Evolutionary conservation across 139 green algal genomes (phyloP).

Genomic region (Closterium sp.): DNA sequence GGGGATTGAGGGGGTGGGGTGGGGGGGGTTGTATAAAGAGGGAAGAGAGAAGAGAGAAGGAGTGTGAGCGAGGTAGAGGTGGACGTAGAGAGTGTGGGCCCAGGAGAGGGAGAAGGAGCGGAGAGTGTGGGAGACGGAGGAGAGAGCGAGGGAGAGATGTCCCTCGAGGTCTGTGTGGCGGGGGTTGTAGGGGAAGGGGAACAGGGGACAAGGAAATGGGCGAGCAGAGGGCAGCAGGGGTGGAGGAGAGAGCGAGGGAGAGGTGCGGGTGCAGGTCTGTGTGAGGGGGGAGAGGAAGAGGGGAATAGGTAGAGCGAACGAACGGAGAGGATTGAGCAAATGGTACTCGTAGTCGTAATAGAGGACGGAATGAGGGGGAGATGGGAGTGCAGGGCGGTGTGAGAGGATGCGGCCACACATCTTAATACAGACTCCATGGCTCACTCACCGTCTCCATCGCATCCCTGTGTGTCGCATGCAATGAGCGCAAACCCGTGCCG

Average conservation of each 20-base stretch:
- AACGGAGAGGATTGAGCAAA: no score
- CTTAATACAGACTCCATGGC: no score
- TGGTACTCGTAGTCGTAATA: no score
- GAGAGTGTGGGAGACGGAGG: conserved; percentile 44
- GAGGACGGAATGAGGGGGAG: no score
- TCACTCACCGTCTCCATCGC: not conserved
- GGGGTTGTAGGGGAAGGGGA: not conserved
- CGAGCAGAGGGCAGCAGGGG: conserved; percentile 44
- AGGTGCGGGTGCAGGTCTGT: not conserved
- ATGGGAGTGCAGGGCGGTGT: no score
- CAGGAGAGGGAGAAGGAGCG: conserved; percentile 47
- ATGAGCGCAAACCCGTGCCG: not conserved
- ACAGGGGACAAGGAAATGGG: conserved; percentile 37
- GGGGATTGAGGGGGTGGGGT: not conserved
- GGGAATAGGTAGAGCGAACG: no score
- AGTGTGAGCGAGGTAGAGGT: conserved; percentile 84
- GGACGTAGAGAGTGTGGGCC: conserved; percentile 70
- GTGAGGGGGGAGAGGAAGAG: no score
- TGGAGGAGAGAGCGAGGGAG: not conserved
- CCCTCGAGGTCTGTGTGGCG: not conserved
- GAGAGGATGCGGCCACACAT: no score
- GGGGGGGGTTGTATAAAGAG: not conserved
- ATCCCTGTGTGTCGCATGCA: not conserved
- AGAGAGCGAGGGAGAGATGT: conserved; percentile 24
- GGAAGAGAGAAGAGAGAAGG: no score